Percentiles rank a stretch among this genome's conserved stretches.
These are phyloP conservation scores for Datura wrightii DNA, from an alignment of 257 asterid genomes.

Conservation along the genomic window DNA sequence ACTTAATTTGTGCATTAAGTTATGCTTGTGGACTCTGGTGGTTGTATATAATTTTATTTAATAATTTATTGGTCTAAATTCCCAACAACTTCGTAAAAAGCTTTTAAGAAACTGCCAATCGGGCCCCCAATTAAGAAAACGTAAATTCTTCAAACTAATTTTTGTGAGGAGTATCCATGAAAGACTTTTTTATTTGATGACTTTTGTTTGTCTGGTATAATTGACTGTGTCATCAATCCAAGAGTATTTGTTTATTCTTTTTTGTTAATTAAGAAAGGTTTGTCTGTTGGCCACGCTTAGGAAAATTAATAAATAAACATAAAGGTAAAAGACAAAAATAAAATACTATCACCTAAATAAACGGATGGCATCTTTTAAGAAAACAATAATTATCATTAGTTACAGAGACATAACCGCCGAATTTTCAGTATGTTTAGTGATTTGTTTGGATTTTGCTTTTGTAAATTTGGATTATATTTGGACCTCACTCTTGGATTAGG, in stretches of 20 bases:
- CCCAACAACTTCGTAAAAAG: neutral
- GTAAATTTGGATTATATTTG: neutral
- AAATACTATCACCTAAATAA: neutral
- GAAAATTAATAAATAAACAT: neutral
- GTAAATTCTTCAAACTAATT: constrained; percentile 19
- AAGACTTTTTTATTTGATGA: neutral
- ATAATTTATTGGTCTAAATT: constrained; percentile 10
- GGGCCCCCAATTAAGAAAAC: neutral
- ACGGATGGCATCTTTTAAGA: neutral
- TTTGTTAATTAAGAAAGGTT: constrained; percentile 25
- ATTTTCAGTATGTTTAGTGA: neutral
- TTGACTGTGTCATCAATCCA: neutral
- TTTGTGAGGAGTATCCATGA: neutral
- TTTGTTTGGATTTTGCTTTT: constrained; percentile 19
- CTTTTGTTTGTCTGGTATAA: constrained; percentile 21
- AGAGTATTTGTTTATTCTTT: neutral
- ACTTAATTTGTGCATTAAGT: constrained; percentile 25
- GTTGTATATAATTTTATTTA: neutral
- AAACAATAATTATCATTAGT: constrained; percentile 4
- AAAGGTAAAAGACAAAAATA: neutral
- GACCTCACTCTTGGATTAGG: neutral
- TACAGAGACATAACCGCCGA: constrained; percentile 27
- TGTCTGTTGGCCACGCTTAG: constrained; percentile 24
- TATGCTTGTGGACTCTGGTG: neutral
- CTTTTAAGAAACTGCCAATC: constrained; percentile 21